A percentile compares a stretch with the other conserved stretches of the same genome.
Conservation (phyloP, 495 filamentous ascomycete genomes). For the Pyrenula massariospora region DNA sequence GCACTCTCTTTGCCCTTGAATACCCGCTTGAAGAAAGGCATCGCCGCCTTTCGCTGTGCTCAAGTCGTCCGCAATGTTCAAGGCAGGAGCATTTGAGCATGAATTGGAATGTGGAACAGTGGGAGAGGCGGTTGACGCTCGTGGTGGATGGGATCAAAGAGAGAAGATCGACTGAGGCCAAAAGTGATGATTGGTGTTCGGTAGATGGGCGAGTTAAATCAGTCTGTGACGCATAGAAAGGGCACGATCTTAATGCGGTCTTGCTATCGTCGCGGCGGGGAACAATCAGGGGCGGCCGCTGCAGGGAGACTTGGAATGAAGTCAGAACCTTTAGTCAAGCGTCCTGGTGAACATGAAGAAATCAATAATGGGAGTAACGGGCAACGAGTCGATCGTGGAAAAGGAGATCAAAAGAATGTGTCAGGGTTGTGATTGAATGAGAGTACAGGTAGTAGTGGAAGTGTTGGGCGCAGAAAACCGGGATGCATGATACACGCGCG, state of each 20-base stretch:
- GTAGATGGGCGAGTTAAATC: neutral
- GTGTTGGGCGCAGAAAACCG: neutral
- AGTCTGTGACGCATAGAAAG: neutral
- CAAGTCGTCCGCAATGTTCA: neutral
- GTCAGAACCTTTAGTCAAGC: neutral
- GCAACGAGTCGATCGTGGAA: neutral
- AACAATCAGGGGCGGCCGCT: neutral
- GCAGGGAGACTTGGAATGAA: neutral
- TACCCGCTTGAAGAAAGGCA: conserved; percentile 60
- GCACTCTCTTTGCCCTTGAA: conserved; percentile 59
- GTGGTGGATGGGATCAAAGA: neutral
- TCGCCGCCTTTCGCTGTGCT: conserved; percentile 6
- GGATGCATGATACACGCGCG: neutral
- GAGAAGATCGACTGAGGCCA: neutral
- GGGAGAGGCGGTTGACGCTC: neutral
- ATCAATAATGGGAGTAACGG: neutral
- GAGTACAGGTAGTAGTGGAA: neutral
- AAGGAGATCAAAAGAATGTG: neutral
- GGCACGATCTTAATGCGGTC: neutral
- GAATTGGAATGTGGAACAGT: neutral
- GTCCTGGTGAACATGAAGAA: neutral
- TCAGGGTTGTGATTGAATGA: neutral
- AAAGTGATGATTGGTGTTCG: neutral
- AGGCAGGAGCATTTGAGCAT: neutral
- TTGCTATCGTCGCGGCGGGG: neutral